These are phyloP conservation scores for Diaporthe caulivora DNA, from an alignment of 2,329 filamentous ascomycete species.

Conservation along the genomic window DNA sequence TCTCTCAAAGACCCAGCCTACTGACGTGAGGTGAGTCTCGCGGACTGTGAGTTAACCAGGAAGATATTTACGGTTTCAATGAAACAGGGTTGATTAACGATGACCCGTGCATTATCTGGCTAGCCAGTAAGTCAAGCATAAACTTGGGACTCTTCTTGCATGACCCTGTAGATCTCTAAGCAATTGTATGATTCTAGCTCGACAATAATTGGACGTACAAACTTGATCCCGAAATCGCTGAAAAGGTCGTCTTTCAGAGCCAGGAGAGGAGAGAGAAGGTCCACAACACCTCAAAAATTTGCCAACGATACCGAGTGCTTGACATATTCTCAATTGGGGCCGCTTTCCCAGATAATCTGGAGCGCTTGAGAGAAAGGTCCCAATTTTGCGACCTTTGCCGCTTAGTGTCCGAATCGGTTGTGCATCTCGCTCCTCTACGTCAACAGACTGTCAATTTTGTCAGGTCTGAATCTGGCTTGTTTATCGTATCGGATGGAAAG, in stretches of 20 bases:
- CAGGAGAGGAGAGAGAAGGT: not conserved
- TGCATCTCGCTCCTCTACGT: not conserved
- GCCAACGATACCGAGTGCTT: not conserved
- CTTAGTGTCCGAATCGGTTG: not conserved
- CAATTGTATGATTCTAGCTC: not conserved
- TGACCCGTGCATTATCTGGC: too few relatives aligned
- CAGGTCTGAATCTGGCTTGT: not conserved
- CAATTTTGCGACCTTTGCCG: not conserved
- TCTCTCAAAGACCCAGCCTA: too few relatives aligned
- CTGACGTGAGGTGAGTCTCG: too few relatives aligned
- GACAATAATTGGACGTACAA: not conserved
- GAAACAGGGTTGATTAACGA: too few relatives aligned
- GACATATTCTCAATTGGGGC: not conserved
- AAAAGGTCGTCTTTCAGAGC: not conserved
- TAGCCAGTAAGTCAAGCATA: too few relatives aligned
- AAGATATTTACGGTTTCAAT: too few relatives aligned
- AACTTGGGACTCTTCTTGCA: too few relatives aligned
- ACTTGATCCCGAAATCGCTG: not conserved
- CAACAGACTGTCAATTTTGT: not conserved
- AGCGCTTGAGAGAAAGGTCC: not conserved
- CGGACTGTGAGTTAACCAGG: too few relatives aligned
- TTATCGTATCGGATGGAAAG: not conserved
- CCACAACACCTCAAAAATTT: not conserved
- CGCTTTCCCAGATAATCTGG: not conserved
- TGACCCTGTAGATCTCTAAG: too few relatives aligned